Evolutionary conservation across 257 asterid genomes (phyloP).

Genomic region (Striga asiatica): DNA sequence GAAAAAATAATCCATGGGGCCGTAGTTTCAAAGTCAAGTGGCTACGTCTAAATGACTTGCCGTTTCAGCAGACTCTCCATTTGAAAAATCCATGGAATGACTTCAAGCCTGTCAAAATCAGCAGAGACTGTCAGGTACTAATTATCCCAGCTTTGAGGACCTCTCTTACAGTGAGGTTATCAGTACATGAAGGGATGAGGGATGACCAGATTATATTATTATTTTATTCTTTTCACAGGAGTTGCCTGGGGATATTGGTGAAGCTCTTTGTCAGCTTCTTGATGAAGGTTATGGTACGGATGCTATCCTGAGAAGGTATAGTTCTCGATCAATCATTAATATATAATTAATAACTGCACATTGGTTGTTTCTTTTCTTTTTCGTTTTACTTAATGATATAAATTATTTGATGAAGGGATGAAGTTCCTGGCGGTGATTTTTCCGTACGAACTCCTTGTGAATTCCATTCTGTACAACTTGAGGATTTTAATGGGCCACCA

Average conservation of each 20-base stretch:
- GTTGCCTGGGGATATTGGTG: slow-evolving; percentile 80
- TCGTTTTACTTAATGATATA: neutral
- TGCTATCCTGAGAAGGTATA: slow-evolving; percentile 40
- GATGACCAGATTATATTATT: too few species aligned
- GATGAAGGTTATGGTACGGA: slow-evolving; percentile 48
- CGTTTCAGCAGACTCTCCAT: slow-evolving; percentile 86
- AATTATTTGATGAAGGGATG: slow-evolving; percentile 44
- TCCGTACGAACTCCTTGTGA: slow-evolving; percentile 31
- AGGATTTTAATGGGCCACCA: slow-evolving; percentile 30
- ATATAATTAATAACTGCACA: slow-evolving; percentile 2
- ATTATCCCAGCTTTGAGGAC: slow-evolving; percentile 18
- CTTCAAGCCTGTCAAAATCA: slow-evolving; percentile 86
- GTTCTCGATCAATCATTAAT: slow-evolving; percentile 7
- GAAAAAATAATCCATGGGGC: slow-evolving; percentile 79
- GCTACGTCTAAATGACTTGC: slow-evolving; percentile 64
- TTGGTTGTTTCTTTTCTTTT: slow-evolving; percentile 3
- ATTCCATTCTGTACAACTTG: slow-evolving; percentile 29
- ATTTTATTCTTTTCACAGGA: slow-evolving; percentile 51
- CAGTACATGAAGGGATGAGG: slow-evolving; percentile 16
- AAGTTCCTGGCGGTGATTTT: slow-evolving; percentile 29
- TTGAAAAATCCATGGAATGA: slow-evolving; percentile 86
- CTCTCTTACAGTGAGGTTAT: slow-evolving; percentile 8
- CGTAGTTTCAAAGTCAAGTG: slow-evolving; percentile 82
- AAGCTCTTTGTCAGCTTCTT: slow-evolving; percentile 91
- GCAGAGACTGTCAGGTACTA: slow-evolving; percentile 93